Evolutionary conservation across 306 rosid genomes (phyloP), one percentile per base, ranked within the genome.

Genomic region (Albizia julibrissin): DNA sequence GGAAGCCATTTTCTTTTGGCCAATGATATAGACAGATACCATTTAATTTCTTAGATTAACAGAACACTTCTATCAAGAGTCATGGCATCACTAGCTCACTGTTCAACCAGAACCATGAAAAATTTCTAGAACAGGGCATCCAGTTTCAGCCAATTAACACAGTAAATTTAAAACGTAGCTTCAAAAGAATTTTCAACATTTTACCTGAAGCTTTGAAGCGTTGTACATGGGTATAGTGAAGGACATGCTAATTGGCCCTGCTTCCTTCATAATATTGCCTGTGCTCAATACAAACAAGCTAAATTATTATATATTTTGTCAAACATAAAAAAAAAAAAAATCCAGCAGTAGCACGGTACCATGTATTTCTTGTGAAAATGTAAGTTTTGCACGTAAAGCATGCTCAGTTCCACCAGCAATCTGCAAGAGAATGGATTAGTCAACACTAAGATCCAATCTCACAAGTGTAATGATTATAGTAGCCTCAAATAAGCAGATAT

Each of bases 241-340:
- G 74, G 92, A 92, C 99, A 96, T 93, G 90, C 98, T 96, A 78
- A 92, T 85, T 79, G 98, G 98, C 77, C 98, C 99, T 39, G 96
- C 95, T 86, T 95, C 99, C 90, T 93, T 95, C 86, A 89, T 82
- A 76, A 95, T 88, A 82, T 92, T 95, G 87, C 97, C 99, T 93
- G 87, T 73, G 75, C 54, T 81, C 77, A 29, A 47, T 74, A 76
- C 67, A 68, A 83, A 80, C 8, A 71, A 14, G 64, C 73, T 52
- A 50, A 49, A 59, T 79, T 44, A 70, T 47, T 27, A 43, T 26
- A 26, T 29, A 68, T 24, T 64, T 44, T 42, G 70, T 67, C 64
- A 54, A 56, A 52, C 44, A 44, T 39, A 62, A n/a, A 61, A 72
- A 46, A 59, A 68, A 46, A 47, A 69, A 49, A 86, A 33, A 47